Evolutionary conservation across 306 rosid species (phyloP), one percentile per base, ranked within the genome.

Genomic region (Hippophae rhamnoides): DNA sequence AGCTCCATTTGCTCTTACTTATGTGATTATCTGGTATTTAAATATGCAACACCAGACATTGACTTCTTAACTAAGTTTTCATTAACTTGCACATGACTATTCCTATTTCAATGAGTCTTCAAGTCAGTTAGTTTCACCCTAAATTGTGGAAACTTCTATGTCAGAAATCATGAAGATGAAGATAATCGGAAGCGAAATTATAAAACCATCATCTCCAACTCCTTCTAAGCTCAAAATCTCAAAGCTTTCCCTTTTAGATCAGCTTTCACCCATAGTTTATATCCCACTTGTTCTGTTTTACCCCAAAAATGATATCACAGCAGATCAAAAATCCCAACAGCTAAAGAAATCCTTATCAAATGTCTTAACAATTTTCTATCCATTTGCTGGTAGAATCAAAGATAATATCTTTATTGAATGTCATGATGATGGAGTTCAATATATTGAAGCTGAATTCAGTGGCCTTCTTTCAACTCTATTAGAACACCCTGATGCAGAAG

Each of bases 381-480:
- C 84, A 1, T 65, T 84, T 0, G 82, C 88, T 10, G 89, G 95
- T 27, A 72, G 48, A 14, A 44, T 74, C 14, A 75, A 54, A 74
- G 72, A 72, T 13, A 74, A 71, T 5, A 2, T 46, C 0, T 40
- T 54, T 67, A 68, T 80, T 54, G 69, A 78, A 7, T 80, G 86
- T 54, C 67, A 75, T 11, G 86, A 80, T 63, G 74, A 72, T 11
- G 82, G 84, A 18, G 76, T 68, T 8, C 56, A 55, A 2, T 74
- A 60, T 56, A 47, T 68, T 1, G 64, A 54, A 52, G 78, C 78
- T 6, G 7, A 13, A 47, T 60, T 72, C 23, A 67, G 63, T 0
- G 74, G 74, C 56, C 8, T 52, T 10, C 66, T 77, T 13, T 13
- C 47, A 2, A 26, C 71, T 8, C 54, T 79, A 41, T 63, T 74